Evolutionary conservation across 2,329 filamentous ascomycete species (phyloP), one percentile per base, ranked within the genome.

Genomic region (Ophiostoma pallidulum): DNA sequence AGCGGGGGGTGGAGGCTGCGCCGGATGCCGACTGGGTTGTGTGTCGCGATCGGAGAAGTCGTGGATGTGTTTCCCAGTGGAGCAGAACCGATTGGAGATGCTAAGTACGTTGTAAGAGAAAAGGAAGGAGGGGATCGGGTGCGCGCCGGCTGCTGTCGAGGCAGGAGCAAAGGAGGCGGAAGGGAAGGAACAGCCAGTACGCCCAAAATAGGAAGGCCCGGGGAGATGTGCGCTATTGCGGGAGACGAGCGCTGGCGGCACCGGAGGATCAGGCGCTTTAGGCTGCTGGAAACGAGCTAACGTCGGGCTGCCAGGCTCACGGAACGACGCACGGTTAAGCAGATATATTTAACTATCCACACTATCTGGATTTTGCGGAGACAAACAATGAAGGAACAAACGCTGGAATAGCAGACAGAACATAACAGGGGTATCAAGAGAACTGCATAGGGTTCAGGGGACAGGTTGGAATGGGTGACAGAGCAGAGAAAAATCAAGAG

Each of bases 261-360:
- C n/a, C 8, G 24, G 38, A 19, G n/a, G 16, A 42, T 35, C 26
- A 35, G 41, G 31, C 40, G n/a, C n/a, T n/a, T n/a, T n/a, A n/a
- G n/a, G n/a, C n/a, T n/a, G n/a, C n/a, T n/a, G n/a, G 36, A 36
- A 39, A 46, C 28, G 36, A 33, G 36, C 44, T 47, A 37, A 47
- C 29, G 37, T 47, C 37, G 44, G 44, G 44, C 44, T n/a, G n/a
- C n/a, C n/a, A n/a, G n/a, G n/a, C n/a, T n/a, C n/a, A n/a, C n/a
- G n/a, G n/a, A n/a, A n/a, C n/a, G n/a, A n/a, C n/a, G 35, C 37
- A 38, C 22, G 44, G 29, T 41, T 47, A 40, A 20, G 14, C 12
- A 19, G 6, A 47, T 47, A 47, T 40, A 47, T 35, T 46, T 19
- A 16, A 12, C 28, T 40, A 47, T 47, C 8, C 26, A 16, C 8